Base-by-base conservation (phyloP, 768 basidiomycete genomes). In the Hypsizygus marmoreus region DNA sequence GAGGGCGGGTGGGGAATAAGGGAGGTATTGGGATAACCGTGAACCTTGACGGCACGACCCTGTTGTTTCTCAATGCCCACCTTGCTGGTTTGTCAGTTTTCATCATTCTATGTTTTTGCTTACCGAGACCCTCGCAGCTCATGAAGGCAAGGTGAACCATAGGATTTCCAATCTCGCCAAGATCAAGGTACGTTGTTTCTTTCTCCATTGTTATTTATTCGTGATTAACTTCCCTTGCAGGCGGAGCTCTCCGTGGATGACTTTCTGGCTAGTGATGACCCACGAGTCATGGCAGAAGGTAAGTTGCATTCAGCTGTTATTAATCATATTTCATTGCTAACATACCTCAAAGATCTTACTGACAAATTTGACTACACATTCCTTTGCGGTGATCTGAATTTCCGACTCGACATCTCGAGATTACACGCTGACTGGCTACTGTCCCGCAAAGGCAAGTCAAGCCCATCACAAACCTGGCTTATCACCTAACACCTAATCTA, bases 401-500 rank as follows among this genome's bases (percentile, higher is more conserved):
- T 97, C 60, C 79, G 95, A 25, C 69, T 97, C 38, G 86, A 95
- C 53, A 81, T 97, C 34, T 87, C 93, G 5, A 79, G 95, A 13
- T 67, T 95, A 10, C 95, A 97, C 59, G 94, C 94, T 4, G 95
- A 97, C 65, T 97, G 94, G 93, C 71, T 97, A 3, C 83, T 95
- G 48, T 81, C 89, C 19, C 80, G 82, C 26, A 83, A 84, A 72
- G 89, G 89, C 88, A 37, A 37, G 38, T 19, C 4, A 29, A 25
- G 22, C 17, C 12, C 11, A 5, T 16, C 37, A 8, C 14, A 20
- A 6, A 35, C n/a, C 16, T 34, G 16, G 12, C 14, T 6, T n/a
- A 28, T 19, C 6, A 19, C 23, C 17, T 32, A 20, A 39, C 23
- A 31, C 40, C 29, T 26, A 22, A 24, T 16, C 14, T 28, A 19